A percentile compares a stretch with the other conserved stretches of the same genome.
phyloP scores from a whole-genome alignment of 1,284 basidiomycete species.

The Rhodotorula mucilaginosa region DNA sequence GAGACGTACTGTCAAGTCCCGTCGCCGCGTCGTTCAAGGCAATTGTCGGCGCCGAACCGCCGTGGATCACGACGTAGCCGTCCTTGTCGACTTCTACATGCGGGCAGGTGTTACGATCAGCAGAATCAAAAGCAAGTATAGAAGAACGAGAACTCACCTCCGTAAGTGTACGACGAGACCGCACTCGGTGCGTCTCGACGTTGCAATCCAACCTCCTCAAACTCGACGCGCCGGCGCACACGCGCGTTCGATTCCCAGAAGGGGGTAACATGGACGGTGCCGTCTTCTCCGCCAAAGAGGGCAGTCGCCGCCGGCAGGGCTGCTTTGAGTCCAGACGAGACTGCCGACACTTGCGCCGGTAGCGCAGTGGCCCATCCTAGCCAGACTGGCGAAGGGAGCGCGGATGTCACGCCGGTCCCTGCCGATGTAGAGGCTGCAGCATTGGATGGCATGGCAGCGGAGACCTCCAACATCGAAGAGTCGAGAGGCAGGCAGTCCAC shows the following conservation, averaged over 20 bases:
- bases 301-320: not conserved
- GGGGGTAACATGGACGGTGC: too few relatives aligned
- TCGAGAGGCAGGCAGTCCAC: constrained; percentile 12
- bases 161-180: constrained; percentile 15
- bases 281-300: not conserved
- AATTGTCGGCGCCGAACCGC: not conserved
- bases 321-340: not conserved
- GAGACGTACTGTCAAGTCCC: constrained; percentile 17
- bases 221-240: not conserved
- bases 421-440: not conserved
- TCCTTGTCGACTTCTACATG: constrained; percentile 11
- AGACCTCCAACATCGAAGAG: not conserved
- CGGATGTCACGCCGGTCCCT: not conserved
- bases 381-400: not conserved
- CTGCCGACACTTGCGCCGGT: not conserved
- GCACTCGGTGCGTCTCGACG: not conserved
- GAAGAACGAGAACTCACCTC: not conserved
- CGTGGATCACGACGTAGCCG: constrained; percentile 3
- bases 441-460: not conserved
- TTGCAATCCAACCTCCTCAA: constrained; percentile 8
- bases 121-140: too few relatives aligned
- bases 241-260: not conserved
- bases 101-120: too few relatives aligned
- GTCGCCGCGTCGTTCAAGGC: constrained; percentile 7
- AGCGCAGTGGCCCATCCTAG: not conserved